A percentile compares a stretch with the other conserved stretches of the same genome.
Conservation (phyloP, 2,329 filamentous ascomycete species). For the Alternaria gaisen region DNA sequence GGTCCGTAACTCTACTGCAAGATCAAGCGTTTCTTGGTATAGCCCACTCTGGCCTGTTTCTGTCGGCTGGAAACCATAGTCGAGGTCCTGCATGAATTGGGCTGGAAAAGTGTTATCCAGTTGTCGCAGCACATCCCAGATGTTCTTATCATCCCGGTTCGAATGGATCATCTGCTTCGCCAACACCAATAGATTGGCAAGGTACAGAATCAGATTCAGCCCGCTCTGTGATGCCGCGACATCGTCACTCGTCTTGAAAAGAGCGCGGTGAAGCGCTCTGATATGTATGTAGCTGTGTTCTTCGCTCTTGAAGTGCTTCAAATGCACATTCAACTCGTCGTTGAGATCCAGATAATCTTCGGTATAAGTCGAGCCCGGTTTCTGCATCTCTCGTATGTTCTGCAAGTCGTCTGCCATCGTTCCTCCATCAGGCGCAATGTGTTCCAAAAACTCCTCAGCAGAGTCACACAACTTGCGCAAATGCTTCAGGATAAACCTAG, state of each 20-base stretch:
- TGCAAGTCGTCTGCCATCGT: conserved; percentile 26
- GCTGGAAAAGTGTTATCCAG: conserved; percentile 49
- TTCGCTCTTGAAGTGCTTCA: conserved; percentile 49
- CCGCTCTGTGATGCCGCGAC: conserved; percentile 31
- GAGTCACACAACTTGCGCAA: conserved; percentile 50
- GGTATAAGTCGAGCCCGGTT: conserved; percentile 50
- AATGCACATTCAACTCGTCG: conserved; percentile 44
- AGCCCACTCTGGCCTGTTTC: conserved; percentile 53
- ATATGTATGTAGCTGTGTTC: conserved; percentile 54
- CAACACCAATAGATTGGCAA: conserved; percentile 56
- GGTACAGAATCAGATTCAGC: conserved; percentile 55
- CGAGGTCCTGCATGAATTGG: conserved; percentile 42
- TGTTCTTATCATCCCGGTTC: conserved; percentile 37
- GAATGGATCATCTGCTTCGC: conserved; percentile 49
- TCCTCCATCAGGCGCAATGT: conserved; percentile 41
- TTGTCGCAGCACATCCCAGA: conserved; percentile 40
- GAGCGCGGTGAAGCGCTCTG: conserved; percentile 49
- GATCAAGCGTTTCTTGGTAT: conserved; percentile 55
- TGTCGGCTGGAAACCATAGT: conserved; percentile 15
- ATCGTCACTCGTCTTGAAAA: conserved; percentile 46
- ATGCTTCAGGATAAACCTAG: conserved; percentile 53
- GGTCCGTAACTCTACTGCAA: conserved; percentile 64
- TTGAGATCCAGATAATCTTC: conserved; percentile 51
- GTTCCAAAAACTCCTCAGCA: conserved; percentile 40
- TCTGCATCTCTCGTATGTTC: conserved; percentile 42